Evolutionary conservation across 148 eudicot genomes (phyloP).

Genomic region (Beta vulgaris): DNA sequence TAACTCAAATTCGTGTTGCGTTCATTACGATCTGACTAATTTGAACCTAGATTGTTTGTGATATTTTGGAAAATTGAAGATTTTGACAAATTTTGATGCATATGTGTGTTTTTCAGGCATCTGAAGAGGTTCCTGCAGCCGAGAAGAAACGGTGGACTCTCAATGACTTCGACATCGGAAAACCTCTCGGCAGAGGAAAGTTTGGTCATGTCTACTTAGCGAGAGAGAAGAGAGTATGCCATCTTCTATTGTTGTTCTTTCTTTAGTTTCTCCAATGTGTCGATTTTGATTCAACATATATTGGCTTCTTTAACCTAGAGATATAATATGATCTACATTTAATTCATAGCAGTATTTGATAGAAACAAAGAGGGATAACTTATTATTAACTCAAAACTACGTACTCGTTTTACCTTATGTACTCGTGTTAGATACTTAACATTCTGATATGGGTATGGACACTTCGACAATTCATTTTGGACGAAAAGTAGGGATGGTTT

Average conservation of each 20-base stretch:
- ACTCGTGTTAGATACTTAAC: no score
- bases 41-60: not conserved
- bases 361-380: no score
- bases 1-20: not conserved
- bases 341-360: not conserved
- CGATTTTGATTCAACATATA: not conserved
- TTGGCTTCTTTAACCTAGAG: not conserved
- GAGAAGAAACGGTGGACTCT: conserved; percentile 87
- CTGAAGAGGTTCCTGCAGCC: conserved; percentile 52
- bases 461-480: no score
- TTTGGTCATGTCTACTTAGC: conserved; percentile 94
- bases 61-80: not conserved
- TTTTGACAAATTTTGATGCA: not conserved
- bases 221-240: conserved; percentile 82
- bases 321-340: not conserved
- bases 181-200: conserved; percentile 96
- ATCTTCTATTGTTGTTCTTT: not conserved
- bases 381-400: no score
- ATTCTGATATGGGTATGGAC: no score
- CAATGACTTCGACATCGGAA: conserved; percentile 85
- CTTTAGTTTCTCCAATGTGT: no score
- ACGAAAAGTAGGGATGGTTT: no score
- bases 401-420: no score
- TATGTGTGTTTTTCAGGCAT: conserved; percentile 32
- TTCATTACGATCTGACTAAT: not conserved